Conservation (phyloP, 2,329 filamentous ascomycete species). For the Dichotomopilus funicola region DNA sequence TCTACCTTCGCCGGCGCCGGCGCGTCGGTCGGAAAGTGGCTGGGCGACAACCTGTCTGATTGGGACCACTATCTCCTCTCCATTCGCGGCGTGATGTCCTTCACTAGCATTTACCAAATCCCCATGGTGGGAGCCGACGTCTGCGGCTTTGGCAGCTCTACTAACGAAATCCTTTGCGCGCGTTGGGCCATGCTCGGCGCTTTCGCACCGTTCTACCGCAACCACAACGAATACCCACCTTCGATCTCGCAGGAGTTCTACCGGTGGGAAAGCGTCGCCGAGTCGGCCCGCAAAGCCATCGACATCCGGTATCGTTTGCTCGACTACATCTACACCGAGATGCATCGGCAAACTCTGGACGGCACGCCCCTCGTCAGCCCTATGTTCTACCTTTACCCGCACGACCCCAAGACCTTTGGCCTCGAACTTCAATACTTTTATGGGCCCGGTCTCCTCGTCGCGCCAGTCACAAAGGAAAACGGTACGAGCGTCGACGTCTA, state of each 20-base stretch:
- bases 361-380: constrained; percentile 62
- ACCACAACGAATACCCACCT: constrained; percentile 52
- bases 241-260: constrained; percentile 65
- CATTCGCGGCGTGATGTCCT: constrained; percentile 54
- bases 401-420: constrained; percentile 35
- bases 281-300: constrained; percentile 59
- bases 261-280: constrained; percentile 54
- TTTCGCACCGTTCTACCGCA: constrained; percentile 69
- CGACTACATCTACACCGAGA: constrained; percentile 68
- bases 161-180: constrained; percentile 62
- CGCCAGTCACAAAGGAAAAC: constrained; percentile 39
- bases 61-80: constrained; percentile 55
- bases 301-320: constrained; percentile 62
- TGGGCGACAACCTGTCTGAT: constrained; percentile 49
- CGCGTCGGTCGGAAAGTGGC: constrained; percentile 54
- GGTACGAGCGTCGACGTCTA: constrained; percentile 40
- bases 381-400: constrained; percentile 61
- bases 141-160: constrained; percentile 66
- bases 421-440: constrained; percentile 44
- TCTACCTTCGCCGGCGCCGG: constrained; percentile 71
- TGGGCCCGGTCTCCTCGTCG: constrained; percentile 38
- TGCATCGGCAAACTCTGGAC: constrained; percentile 53
- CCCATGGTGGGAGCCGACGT: constrained; percentile 67
- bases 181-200: constrained; percentile 70
- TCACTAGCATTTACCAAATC: constrained; percentile 59